Percentiles rank a stretch among this genome's conserved stretches.
These are phyloP conservation scores for Fraxinus dipetala DNA, from an alignment of 305 asterid species.

Conservation along the genomic window DNA sequence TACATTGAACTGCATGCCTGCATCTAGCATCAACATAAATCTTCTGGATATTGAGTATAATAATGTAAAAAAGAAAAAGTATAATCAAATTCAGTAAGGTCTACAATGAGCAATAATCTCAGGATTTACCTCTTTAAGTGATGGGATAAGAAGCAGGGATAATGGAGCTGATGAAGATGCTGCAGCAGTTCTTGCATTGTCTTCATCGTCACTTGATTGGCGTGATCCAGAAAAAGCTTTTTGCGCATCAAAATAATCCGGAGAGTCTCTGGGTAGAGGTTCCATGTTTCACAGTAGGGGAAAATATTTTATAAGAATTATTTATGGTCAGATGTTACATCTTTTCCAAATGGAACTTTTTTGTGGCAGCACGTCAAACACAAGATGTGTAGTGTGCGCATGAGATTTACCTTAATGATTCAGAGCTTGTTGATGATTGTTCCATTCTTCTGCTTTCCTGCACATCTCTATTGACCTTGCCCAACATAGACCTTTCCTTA, in stretches of 20 bases:
- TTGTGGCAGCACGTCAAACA: not conserved
- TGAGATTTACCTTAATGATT: slow-evolving; percentile 52
- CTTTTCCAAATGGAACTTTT: not conserved
- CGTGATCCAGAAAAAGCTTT: slow-evolving; percentile 62
- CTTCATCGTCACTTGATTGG: slow-evolving; percentile 61
- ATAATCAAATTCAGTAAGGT: slow-evolving; percentile 11
- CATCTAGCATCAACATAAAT: not conserved
- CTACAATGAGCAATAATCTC: not conserved
- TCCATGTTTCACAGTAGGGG: slow-evolving; percentile 21
- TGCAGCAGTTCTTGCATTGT: slow-evolving; percentile 54
- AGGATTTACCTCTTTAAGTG: slow-evolving; percentile 71
- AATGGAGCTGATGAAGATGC: slow-evolving; percentile 63
- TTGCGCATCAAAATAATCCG: slow-evolving; percentile 76
- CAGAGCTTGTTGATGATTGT: slow-evolving; percentile 51
- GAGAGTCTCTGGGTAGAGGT: slow-evolving; percentile 48
- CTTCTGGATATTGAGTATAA: not conserved
- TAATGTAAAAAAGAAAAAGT: not conserved
- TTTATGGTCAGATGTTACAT: slow-evolving; percentile 5
- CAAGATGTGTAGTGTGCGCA: slow-evolving; percentile 1
- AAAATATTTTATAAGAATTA: slow-evolving; percentile 14
- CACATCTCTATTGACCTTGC: slow-evolving; percentile 58
- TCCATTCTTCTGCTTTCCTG: slow-evolving; percentile 54
- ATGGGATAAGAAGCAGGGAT: slow-evolving; percentile 70
- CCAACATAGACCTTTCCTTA: slow-evolving; percentile 61
- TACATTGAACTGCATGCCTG: too few relatives aligned